Conservation (phyloP, 164 flowering plant genomes). For the Houttuynia cordata region DNA sequence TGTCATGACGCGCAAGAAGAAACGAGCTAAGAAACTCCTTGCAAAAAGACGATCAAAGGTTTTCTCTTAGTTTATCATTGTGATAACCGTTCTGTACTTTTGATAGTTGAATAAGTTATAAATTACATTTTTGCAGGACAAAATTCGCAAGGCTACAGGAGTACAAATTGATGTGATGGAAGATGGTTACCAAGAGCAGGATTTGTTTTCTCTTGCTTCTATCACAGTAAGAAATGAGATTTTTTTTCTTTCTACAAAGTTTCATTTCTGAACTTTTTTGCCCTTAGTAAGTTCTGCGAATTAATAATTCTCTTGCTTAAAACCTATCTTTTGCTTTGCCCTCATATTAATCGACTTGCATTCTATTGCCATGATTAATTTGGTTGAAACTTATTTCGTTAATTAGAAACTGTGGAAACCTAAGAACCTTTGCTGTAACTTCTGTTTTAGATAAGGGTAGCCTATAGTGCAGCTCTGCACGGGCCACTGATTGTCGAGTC, state of each 20-base stretch:
- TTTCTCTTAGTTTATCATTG: not conserved
- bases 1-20: conserved; percentile 80
- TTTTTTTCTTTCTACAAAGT: not conserved
- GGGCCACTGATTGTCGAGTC: too few relatives aligned
- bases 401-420: too few relatives aligned
- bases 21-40: conserved; percentile 49
- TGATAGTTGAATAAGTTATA: not conserved
- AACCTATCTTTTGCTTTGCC: too few relatives aligned
- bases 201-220: conserved; percentile 74
- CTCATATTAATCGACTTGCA: too few relatives aligned
- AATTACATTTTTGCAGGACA: conserved; percentile 43
- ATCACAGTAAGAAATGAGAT: conserved; percentile 51
- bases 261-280: not conserved
- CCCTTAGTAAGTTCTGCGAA: too few relatives aligned
- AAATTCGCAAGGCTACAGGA: conserved; percentile 71
- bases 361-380: too few relatives aligned
- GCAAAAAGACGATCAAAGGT: conserved; percentile 84
- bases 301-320: too few relatives aligned
- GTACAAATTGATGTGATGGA: conserved; percentile 65
- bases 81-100: not conserved
- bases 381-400: too few relatives aligned
- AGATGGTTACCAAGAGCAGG: conserved; percentile 71
- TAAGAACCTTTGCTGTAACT: too few relatives aligned
- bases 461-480: too few relatives aligned
- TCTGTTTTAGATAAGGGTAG: too few relatives aligned